Conservation (phyloP, 768 basidiomycete species). For the Leccinum disarticulatum region DNA sequence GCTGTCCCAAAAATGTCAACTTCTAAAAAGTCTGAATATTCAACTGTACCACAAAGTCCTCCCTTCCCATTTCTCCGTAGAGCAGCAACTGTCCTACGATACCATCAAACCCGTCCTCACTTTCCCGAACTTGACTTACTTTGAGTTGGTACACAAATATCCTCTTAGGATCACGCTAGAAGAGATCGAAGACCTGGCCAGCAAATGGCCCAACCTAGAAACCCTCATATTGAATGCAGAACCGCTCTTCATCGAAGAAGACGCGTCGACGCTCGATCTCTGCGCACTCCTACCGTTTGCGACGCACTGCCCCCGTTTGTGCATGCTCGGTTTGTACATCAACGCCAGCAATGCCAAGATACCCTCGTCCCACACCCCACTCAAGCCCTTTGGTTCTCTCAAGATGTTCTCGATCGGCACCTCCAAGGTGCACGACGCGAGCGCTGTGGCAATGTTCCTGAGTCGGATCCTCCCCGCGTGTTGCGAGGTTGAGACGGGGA, state of each 20-base stretch:
- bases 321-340: conserved; percentile 38
- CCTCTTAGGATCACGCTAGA: conserved; percentile 36
- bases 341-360: conserved; percentile 31
- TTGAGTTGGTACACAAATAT: conserved; percentile 33
- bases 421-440: conserved; percentile 44
- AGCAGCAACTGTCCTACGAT: conserved; percentile 34
- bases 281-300: conserved; percentile 41
- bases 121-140: conserved; percentile 32
- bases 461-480: conserved; percentile 48
- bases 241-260: conserved; percentile 33
- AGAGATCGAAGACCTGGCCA: conserved; percentile 47
- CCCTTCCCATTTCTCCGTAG: conserved; percentile 13
- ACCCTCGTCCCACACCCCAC: not conserved
- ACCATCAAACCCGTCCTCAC: conserved; percentile 38
- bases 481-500: conserved; percentile 44
- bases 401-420: conserved; percentile 46
- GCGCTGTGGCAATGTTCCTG: conserved; percentile 50
- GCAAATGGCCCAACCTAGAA: conserved; percentile 45
- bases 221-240: conserved; percentile 47
- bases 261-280: conserved; percentile 34
- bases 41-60: conserved; percentile 31
- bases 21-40: conserved; percentile 44
- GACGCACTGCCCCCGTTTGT: conserved; percentile 38
- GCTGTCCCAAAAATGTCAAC: conserved; percentile 47
- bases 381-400: conserved; percentile 24